These are phyloP conservation scores for Penicillium nucicola DNA, from an alignment of 495 filamentous ascomycete species.

Conservation along the genomic window DNA sequence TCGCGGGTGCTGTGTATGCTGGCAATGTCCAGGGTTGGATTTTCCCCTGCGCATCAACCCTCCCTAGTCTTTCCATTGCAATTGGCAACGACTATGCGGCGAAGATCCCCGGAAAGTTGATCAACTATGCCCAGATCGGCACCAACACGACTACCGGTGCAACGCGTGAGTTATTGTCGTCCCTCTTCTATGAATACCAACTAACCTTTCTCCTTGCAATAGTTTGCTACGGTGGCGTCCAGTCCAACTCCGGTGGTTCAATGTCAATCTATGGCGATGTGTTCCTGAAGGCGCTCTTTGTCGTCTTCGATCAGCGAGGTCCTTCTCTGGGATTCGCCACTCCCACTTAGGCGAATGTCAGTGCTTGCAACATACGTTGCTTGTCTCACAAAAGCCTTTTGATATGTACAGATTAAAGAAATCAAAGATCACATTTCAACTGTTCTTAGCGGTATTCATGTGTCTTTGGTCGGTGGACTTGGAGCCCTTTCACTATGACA, in stretches of 20 bases:
- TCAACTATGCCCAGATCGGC: constrained; percentile 63
- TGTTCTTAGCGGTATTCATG: neutral
- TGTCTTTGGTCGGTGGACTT: too few species aligned
- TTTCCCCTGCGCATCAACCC: constrained; percentile 57
- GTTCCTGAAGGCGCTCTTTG: constrained; percentile 77
- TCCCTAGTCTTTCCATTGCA: constrained; percentile 67
- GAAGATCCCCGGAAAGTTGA: constrained; percentile 59
- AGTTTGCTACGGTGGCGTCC: constrained; percentile 73
- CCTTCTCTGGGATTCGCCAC: constrained; percentile 40
- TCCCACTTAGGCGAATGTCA: constrained; percentile 5
- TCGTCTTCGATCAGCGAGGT: constrained; percentile 65
- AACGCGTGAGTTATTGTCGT: constrained; percentile 26
- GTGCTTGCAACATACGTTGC: neutral
- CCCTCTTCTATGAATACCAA: constrained; percentile 40
- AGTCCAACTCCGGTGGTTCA: constrained; percentile 52
- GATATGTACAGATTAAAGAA: constrained; percentile 1
- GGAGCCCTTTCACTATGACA: neutral
- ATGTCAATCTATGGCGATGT: constrained; percentile 77
- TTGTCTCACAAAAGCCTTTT: neutral
- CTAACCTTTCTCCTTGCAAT: constrained; percentile 9
- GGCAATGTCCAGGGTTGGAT: constrained; percentile 55
- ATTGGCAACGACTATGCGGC: constrained; percentile 59
- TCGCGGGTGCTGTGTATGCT: constrained; percentile 52
- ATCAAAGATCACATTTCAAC: neutral
- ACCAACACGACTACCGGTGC: constrained; percentile 37